Percentiles rank a stretch among this genome's conserved stretches.
Evolutionary conservation across 768 basidiomycete species (phyloP).

Genomic region (Collybiopsis luxurians): DNA sequence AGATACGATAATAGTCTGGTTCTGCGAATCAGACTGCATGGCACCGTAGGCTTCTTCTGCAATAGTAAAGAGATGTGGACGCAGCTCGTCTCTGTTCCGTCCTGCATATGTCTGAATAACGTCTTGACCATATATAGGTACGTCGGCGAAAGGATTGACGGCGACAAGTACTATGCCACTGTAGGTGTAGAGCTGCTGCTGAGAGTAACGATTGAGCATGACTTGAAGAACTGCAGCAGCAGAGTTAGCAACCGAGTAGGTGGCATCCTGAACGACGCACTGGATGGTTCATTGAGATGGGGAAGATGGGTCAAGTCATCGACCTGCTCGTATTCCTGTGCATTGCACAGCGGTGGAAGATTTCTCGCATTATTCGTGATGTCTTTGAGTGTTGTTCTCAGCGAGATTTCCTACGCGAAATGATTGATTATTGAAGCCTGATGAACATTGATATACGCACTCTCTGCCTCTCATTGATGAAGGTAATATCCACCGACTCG

Average conservation of each 20-base stretch:
- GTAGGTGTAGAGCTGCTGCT: conserved; percentile 94
- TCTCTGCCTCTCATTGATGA: neutral
- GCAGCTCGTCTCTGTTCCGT: conserved; percentile 76
- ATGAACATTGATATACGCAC: neutral
- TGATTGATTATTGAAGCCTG: neutral
- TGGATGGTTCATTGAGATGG: conserved; percentile 93
- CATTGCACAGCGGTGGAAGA: conserved; percentile 93
- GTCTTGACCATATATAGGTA: conserved; percentile 94
- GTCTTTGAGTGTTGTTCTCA: neutral
- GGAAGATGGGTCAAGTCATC: conserved; percentile 98
- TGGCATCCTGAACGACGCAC: neutral
- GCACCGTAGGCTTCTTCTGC: conserved; percentile 98
- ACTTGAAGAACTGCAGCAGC: conserved; percentile 78
- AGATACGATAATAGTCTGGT: conserved; percentile 98
- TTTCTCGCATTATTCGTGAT: neutral
- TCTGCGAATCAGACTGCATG: conserved; percentile 89
- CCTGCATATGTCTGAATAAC: conserved; percentile 92
- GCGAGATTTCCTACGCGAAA: neutral
- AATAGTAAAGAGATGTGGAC: conserved; percentile 98
- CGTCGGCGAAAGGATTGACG: conserved; percentile 96
- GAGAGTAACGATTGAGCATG: conserved; percentile 92
- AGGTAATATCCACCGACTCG: neutral
- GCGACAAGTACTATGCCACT: conserved; percentile 98
- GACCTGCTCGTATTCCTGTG: conserved; percentile 91
- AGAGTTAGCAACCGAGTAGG: conserved; percentile 4